A percentile compares a stretch with the other conserved stretches of the same genome.
Evolutionary conservation across 2,329 filamentous ascomycete genomes (phyloP).

Genomic region (Fusarium luffae): DNA sequence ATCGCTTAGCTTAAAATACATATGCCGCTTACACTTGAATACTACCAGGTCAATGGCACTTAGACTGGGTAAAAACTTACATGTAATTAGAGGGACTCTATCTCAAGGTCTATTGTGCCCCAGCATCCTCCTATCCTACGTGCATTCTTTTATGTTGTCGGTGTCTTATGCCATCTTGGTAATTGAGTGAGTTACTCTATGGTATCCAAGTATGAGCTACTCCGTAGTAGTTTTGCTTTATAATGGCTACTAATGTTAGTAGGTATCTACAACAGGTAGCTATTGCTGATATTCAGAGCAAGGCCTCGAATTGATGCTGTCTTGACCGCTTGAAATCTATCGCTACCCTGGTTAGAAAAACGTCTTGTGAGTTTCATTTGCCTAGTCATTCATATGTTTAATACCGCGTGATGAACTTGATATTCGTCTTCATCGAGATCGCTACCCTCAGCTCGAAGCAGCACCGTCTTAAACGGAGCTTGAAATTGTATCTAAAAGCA

Average conservation of each 20-base stretch:
- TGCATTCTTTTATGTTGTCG: not conserved
- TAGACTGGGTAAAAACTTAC: not conserved
- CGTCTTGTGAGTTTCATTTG: not conserved
- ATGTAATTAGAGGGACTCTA: not conserved
- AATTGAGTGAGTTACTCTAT: not conserved
- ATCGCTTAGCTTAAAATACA: not conserved
- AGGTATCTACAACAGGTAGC: not conserved
- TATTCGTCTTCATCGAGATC: slow-evolving; percentile 25
- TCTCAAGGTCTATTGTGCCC: not conserved
- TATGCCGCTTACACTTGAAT: not conserved
- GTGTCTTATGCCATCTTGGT: not conserved
- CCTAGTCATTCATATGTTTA: not conserved
- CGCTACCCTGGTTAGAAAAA: not conserved
- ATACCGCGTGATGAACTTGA: slow-evolving; percentile 2
- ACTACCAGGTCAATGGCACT: not conserved
- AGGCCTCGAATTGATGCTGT: not conserved
- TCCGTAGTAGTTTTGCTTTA: not conserved
- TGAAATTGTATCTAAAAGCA: not conserved
- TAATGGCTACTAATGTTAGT: not conserved
- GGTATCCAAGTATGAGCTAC: not conserved
- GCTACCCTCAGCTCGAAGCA: not conserved
- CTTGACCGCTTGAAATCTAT: not conserved
- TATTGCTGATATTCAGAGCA: not conserved
- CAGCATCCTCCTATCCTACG: not conserved
- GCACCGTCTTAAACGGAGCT: slow-evolving; percentile 26